Conservation (phyloP, 202 grass and related monocot genomes). For the Setaria italica region DNA sequence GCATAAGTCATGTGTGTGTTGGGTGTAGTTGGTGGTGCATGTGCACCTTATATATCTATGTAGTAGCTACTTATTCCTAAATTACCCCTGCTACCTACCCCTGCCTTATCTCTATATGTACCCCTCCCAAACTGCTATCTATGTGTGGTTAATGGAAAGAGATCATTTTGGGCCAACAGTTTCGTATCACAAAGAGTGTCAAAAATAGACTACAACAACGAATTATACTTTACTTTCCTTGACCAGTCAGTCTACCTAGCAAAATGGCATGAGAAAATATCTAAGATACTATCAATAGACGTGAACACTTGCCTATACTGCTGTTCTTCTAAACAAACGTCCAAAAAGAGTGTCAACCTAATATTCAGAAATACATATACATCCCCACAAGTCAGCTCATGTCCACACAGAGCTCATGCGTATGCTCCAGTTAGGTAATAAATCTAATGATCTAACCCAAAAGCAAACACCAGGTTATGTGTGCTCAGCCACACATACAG, state of each 20-base stretch:
- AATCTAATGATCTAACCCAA: conserved; percentile 5
- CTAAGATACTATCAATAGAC: background rate
- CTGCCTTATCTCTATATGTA: too few species aligned
- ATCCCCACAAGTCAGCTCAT: background rate
- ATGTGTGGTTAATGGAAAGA: too few species aligned
- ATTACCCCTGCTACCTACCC: too few species aligned
- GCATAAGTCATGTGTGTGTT: too few species aligned
- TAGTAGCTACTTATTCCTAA: too few species aligned
- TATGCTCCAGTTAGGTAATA: background rate
- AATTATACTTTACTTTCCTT: background rate
- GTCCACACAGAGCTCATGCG: conserved; percentile 5
- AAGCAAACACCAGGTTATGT: background rate
- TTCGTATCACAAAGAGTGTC: background rate
- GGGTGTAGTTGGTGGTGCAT: too few species aligned
- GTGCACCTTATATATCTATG: too few species aligned
- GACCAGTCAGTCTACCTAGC: background rate
- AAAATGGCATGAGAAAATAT: conserved; percentile 1
- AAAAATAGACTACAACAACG: background rate
- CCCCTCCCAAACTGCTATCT: too few species aligned
- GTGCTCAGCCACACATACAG: background rate
- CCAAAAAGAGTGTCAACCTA: background rate
- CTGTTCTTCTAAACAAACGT: background rate
- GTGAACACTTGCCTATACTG: background rate
- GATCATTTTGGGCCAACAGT: too few species aligned
- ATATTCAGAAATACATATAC: background rate